These are phyloP conservation scores for Boeremia lycopersici DNA, from an alignment of 2,329 filamentous ascomycete genomes.

Conservation along the genomic window DNA sequence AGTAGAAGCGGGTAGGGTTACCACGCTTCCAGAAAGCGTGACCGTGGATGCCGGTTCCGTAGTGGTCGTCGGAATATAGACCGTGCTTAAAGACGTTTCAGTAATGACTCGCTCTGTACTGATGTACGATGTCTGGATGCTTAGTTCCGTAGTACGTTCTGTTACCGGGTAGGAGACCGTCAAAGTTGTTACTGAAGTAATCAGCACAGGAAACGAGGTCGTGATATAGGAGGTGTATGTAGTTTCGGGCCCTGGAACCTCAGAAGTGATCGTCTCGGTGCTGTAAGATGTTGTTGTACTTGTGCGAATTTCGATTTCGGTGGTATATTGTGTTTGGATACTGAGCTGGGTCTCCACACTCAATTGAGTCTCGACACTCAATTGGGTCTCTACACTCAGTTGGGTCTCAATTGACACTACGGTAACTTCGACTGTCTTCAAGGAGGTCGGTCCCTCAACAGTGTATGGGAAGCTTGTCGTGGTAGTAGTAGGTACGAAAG, in stretches of 20 bases:
- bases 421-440: background rate
- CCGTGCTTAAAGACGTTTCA: constrained; percentile 1
- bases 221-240: background rate
- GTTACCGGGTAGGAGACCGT: background rate
- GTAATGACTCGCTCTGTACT: constrained; percentile 11
- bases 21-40: constrained; percentile 1
- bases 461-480: constrained; percentile 2
- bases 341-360: constrained; percentile 1
- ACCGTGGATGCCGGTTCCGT: constrained; percentile 5
- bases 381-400: constrained; percentile 3
- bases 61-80: background rate
- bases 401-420: constrained; percentile 8
- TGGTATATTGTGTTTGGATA: background rate
- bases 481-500: background rate
- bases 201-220: background rate
- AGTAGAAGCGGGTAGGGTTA: constrained; percentile 1
- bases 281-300: constrained; percentile 1
- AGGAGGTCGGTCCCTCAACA: background rate
- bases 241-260: background rate
- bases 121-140: background rate
- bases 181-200: background rate
- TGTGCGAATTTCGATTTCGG: background rate
- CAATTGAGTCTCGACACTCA: constrained; percentile 1
- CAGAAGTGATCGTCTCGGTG: background rate
- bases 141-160: background rate